Base-by-base conservation (phyloP, 257 asterid species). In the Solanum dulcamara region DNA sequence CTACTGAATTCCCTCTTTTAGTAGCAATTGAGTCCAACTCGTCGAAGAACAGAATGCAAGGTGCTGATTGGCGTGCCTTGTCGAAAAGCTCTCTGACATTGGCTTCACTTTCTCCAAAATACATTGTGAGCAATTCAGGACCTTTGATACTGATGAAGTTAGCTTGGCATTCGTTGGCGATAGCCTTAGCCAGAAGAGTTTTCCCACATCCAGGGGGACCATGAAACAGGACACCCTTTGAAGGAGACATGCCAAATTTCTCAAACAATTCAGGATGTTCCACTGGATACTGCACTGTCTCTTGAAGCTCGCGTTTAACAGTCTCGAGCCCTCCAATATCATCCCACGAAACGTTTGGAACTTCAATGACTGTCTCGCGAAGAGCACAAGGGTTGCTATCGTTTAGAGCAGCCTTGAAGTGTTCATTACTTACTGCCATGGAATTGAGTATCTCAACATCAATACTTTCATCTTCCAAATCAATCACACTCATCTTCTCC, bases 1-100 rank as follows among this genome's bases (percentile, higher is more conserved):
- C 94, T 20, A 44, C 88, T 81, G 92, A 91, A 86, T 92, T 84
- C 59, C 95, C 95, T 86, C 95, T 91, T 92, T 90, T 91, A 86
- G 92, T 90, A 51, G 96, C 96, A 81, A 91, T 91, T 22, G 96
- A 92, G 84, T 92, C 96, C 1, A 91, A 94, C 85, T 92, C 93
- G 62, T 93, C 94, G 86, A 91, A 93, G 92, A 93, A 93, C 80
- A 93, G 93, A 64, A 90, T 93, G 85, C 94, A 93, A 18, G 94
- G 96, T 51, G 93, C 96, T 75, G 96, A 93, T 86, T 89, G 92
- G 72, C 96, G 90, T 60, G 96, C 96, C 87, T 92, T 92, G 87
- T 91, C 94, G 59, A 92, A 92, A 80, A 92, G 91, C 86, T n/a
- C n/a, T n/a, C n/a, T n/a, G n/a, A n/a, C n/a, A n/a, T n/a, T n/a